Percentiles rank a stretch among this genome's conserved stretches.
Evolutionary conservation across 306 rosid species (phyloP).

Genomic region (Carpinus fangiana): DNA sequence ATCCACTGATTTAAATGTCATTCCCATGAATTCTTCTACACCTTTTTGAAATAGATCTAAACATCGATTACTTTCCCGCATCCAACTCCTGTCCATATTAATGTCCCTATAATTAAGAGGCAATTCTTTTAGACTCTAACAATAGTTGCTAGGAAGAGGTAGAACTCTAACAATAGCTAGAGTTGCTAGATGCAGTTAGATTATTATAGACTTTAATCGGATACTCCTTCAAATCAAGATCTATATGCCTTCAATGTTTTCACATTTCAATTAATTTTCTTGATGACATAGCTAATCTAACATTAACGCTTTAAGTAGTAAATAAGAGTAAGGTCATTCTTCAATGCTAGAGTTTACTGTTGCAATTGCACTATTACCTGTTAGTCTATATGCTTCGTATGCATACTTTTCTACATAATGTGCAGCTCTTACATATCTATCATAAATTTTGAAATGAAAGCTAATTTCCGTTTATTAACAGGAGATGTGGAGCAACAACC

Average conservation of each 20-base stretch:
- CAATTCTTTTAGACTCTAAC: not conserved
- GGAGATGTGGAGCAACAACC: slow-evolving; percentile 80
- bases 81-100: no score
- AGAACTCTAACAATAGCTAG: not conserved
- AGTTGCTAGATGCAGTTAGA: not conserved
- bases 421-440: slow-evolving; percentile 18
- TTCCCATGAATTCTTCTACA: no score
- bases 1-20: no score
- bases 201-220: not conserved
- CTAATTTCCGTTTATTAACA: slow-evolving; percentile 33
- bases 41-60: no score
- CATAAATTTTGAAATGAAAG: slow-evolving; percentile 3
- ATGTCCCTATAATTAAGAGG: no score
- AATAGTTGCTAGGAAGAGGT: not conserved
- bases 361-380: not conserved
- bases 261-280: not conserved
- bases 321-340: no score
- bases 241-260: not conserved
- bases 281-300: not conserved
- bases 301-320: no score
- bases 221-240: not conserved
- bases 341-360: not conserved
- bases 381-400: not conserved
- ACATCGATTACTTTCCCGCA: no score
- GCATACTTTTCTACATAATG: slow-evolving; percentile 11